phyloP scores from a whole-genome alignment of 192 early-diverging fungal species.

The Backusella parvicylindrica region DNA sequence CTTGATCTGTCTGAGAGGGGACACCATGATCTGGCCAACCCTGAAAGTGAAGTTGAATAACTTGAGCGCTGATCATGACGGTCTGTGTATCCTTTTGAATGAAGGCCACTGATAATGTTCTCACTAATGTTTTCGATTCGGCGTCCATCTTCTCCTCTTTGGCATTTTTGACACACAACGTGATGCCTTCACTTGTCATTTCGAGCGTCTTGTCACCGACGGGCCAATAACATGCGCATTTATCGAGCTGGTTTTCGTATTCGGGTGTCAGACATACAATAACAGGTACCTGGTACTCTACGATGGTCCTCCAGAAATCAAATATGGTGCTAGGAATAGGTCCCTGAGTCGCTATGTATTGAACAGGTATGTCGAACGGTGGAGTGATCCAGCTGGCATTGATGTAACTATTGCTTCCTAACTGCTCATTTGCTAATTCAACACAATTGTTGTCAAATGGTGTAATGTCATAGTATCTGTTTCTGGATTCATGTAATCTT shows the following conservation, averaged over 20 bases:
- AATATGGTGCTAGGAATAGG: conserved; percentile 69
- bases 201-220: conserved; percentile 27
- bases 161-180: neutral
- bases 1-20: conserved; percentile 51
- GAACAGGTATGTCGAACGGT: conserved; percentile 36
- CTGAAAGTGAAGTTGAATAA: conserved; percentile 75
- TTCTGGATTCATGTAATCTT: conserved; percentile 8
- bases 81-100: neutral
- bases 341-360: conserved; percentile 89
- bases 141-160: neutral
- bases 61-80: neutral
- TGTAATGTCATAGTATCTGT: conserved; percentile 40
- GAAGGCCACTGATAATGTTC: neutral
- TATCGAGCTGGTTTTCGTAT: conserved; percentile 62
- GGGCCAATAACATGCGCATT: conserved; percentile 92
- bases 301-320: conserved; percentile 92
- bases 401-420: conserved; percentile 49
- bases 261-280: conserved; percentile 89
- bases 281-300: conserved; percentile 70
- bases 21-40: conserved; percentile 85
- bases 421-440: neutral
- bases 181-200: neutral
- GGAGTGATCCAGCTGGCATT: conserved; percentile 77
- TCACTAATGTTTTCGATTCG: neutral
- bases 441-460: conserved; percentile 24